A percentile compares a stretch with the other conserved stretches of the same genome.
Evolutionary conservation across 1,284 basidiomycete species (phyloP).

Genomic region (Mixia osmundae): DNA sequence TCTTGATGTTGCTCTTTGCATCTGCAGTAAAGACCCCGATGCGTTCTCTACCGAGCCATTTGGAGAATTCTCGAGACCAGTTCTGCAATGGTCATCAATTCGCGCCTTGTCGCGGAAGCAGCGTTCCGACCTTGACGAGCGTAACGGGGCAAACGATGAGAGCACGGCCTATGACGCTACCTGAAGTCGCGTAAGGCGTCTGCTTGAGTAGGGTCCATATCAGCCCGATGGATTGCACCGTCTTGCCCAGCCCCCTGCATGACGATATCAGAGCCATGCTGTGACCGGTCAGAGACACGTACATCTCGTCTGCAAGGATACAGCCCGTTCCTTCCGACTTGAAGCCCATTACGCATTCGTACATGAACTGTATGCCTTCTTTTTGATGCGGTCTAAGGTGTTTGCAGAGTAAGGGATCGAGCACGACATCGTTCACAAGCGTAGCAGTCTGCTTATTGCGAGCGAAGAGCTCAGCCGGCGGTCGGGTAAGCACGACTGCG

Average conservation of each 20-base stretch:
- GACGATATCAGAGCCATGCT: not conserved
- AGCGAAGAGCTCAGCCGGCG: constrained; percentile 40
- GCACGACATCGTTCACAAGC: constrained; percentile 53
- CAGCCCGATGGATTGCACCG: constrained; percentile 57
- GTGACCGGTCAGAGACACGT: constrained; percentile 9
- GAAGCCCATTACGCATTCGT: constrained; percentile 87
- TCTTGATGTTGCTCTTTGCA: constrained; percentile 41
- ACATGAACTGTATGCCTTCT: constrained; percentile 55
- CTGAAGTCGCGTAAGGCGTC: constrained; percentile 44
- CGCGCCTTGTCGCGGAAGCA: not conserved
- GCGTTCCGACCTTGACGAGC: constrained; percentile 47
- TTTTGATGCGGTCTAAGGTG: constrained; percentile 71
- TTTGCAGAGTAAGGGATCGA: constrained; percentile 66
- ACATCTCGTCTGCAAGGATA: constrained; percentile 95
- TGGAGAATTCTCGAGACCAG: constrained; percentile 86
- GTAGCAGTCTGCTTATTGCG: constrained; percentile 45
- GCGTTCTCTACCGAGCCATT: constrained; percentile 70
- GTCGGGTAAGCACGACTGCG: constrained; percentile 67
- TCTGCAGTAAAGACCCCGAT: constrained; percentile 58
- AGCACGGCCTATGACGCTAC: constrained; percentile 35
- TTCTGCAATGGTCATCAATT: constrained; percentile 34
- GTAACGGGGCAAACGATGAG: constrained; percentile 89
- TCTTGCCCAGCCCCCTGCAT: constrained; percentile 76
- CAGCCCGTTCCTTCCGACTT: constrained; percentile 61
- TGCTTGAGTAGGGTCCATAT: constrained; percentile 76